Percentiles rank a stretch among this genome's conserved stretches.
These are phyloP conservation scores for Eurotiales sp. DNA, from an alignment of 2,329 filamentous ascomycete species.

Conservation along the genomic window DNA sequence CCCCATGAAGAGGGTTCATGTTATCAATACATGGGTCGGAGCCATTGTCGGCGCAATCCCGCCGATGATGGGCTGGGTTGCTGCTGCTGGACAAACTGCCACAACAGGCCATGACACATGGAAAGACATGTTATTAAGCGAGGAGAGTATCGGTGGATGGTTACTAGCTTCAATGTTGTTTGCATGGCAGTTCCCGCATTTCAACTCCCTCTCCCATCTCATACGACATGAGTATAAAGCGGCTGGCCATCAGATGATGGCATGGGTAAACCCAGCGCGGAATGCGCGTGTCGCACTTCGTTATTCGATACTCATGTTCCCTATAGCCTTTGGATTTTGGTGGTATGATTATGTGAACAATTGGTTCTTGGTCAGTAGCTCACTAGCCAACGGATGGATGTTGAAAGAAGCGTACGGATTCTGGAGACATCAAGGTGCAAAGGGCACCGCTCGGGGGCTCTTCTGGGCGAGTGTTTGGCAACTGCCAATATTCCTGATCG, in stretches of 20 bases:
- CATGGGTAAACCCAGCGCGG: conserved; percentile 79
- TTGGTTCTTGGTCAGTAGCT: conserved; percentile 76
- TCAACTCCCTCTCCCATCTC: conserved; percentile 86
- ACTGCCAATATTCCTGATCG: conserved; percentile 79
- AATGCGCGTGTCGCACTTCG: conserved; percentile 84
- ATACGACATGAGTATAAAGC: conserved; percentile 84
- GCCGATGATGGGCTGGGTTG: conserved; percentile 96
- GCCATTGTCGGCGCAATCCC: conserved; percentile 91
- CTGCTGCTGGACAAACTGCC: conserved; percentile 83
- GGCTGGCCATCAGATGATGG: conserved; percentile 68
- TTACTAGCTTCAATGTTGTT: conserved; percentile 79
- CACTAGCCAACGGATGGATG: conserved; percentile 83
- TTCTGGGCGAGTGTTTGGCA: conserved; percentile 99
- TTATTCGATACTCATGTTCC: conserved; percentile 81
- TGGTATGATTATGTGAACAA: conserved; percentile 78
- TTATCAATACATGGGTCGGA: conserved; percentile 91
- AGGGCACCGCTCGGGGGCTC: conserved; percentile 74
- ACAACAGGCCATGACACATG: conserved; percentile 67
- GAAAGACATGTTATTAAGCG: conserved; percentile 71
- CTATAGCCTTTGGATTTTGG: conserved; percentile 77
- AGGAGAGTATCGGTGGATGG: conserved; percentile 75
- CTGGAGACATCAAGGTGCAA: conserved; percentile 72
- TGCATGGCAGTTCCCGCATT: conserved; percentile 97
- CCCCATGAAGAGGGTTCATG: conserved; percentile 80
- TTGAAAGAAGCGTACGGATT: conserved; percentile 74